Conservation (phyloP, 1,284 basidiomycete genomes). For the Polyporus tsugae region DNA sequence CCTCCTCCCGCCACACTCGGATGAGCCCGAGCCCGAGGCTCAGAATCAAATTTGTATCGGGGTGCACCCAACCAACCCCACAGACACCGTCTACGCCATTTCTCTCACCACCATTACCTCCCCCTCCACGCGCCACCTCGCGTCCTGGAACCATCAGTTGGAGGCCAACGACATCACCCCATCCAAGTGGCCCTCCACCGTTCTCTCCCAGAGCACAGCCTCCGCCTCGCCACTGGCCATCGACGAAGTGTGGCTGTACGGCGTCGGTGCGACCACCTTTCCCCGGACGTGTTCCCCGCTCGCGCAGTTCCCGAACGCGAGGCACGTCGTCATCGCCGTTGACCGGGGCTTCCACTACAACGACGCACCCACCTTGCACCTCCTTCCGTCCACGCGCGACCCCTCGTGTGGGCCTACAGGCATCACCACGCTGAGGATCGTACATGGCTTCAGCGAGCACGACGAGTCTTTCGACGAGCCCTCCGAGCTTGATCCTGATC, state of each 20-base stretch:
- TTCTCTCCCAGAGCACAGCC: not conserved
- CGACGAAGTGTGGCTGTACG: conserved; percentile 12
- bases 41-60: conserved; percentile 1
- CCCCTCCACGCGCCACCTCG: conserved; percentile 9
- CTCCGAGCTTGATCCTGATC: too few species aligned
- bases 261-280: not conserved
- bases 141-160: not conserved
- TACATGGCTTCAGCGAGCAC: conserved; percentile 1
- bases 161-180: not conserved
- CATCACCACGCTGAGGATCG: not conserved
- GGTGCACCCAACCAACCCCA: conserved; percentile 3
- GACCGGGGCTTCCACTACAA: not conserved
- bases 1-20: not conserved
- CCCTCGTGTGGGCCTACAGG: too few species aligned
- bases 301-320: not conserved
- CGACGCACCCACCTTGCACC: not conserved
- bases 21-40: not conserved
- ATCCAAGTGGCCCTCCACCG: not conserved
- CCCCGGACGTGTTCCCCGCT: not conserved
- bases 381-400: not conserved
- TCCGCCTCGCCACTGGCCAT: not conserved
- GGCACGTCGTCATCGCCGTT: not conserved
- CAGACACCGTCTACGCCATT: not conserved
- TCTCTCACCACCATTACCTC: conserved; percentile 6
- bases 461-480: not conserved